phyloP scores from a whole-genome alignment of 345 rosid genomes.

The Erucastrum elatum region DNA sequence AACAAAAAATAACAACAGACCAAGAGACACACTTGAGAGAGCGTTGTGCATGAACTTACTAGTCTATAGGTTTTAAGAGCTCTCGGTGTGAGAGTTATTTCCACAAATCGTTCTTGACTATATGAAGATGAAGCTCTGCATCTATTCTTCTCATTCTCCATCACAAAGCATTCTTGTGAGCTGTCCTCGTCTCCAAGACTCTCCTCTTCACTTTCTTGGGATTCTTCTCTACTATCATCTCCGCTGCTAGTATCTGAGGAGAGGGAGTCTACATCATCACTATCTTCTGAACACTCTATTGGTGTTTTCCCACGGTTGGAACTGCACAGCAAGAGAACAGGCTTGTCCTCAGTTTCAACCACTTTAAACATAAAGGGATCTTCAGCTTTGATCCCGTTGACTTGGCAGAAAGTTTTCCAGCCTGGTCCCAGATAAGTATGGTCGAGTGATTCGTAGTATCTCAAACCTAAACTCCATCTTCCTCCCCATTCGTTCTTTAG shows the following conservation, averaged over 20 bases:
- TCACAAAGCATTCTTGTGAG: not conserved
- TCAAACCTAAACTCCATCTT: constrained; percentile 14
- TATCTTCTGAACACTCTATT: constrained; percentile 2
- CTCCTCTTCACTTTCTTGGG: constrained; percentile 10
- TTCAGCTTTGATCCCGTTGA: constrained; percentile 15
- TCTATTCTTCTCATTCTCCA: not conserved
- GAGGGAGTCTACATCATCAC: not conserved
- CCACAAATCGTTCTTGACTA: constrained; percentile 22
- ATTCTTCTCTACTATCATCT: not conserved
- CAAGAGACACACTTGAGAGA: not conserved
- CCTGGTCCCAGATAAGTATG: not conserved
- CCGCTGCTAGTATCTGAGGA: not conserved
- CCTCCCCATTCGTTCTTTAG: constrained; percentile 16
- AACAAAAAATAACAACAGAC: not conserved
- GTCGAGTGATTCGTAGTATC: not conserved
- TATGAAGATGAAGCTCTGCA: constrained; percentile 26
- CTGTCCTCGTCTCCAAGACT: not conserved
- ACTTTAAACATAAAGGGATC: constrained; percentile 10
- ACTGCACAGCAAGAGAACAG: constrained; percentile 17
- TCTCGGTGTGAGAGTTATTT: constrained; percentile 8
- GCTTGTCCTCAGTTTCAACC: not conserved
- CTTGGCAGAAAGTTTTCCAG: constrained; percentile 30
- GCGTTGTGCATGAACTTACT: not conserved
- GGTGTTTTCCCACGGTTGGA: not conserved
- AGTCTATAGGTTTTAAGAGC: not conserved